Conservation (phyloP, 257 asterid genomes). For the Capsicum baccatum region DNA sequence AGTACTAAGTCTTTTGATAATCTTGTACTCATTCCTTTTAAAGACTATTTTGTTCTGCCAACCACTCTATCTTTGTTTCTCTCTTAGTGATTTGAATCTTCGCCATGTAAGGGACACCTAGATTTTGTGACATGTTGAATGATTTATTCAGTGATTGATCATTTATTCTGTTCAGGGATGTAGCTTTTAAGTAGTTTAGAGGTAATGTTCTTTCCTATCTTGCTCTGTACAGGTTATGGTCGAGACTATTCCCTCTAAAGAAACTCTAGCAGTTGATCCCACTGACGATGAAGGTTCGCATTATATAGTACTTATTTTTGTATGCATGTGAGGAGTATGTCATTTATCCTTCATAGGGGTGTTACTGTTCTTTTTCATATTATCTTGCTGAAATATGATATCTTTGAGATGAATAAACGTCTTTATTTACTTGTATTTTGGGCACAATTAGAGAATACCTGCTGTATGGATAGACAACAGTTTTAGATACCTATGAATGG, state of each 20-base stretch:
- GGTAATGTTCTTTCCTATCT: background rate
- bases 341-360: background rate
- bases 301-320: background rate
- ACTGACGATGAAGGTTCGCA: conserved; percentile 59
- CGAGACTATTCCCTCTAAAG: conserved; percentile 45
- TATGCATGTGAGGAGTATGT: conserved; percentile 28
- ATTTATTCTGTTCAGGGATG: conserved; percentile 14
- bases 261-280: conserved; percentile 41
- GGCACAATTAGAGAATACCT: conserved; percentile 5
- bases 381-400: conserved; percentile 9
- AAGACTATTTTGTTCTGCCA: background rate
- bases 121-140: conserved; percentile 3
- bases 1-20: background rate
- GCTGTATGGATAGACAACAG: background rate
- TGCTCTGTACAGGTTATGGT: conserved; percentile 54
- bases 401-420: conserved; percentile 1
- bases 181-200: background rate
- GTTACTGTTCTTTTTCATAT: background rate
- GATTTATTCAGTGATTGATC: background rate
- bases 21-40: background rate
- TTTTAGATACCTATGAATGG: background rate
- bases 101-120: background rate
- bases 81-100: conserved; percentile 3
- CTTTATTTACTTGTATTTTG: conserved; percentile 11
- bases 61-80: conserved; percentile 17